Evolutionary conservation across 495 filamentous ascomycete species (phyloP).

Genomic region (Neurospora africana): DNA sequence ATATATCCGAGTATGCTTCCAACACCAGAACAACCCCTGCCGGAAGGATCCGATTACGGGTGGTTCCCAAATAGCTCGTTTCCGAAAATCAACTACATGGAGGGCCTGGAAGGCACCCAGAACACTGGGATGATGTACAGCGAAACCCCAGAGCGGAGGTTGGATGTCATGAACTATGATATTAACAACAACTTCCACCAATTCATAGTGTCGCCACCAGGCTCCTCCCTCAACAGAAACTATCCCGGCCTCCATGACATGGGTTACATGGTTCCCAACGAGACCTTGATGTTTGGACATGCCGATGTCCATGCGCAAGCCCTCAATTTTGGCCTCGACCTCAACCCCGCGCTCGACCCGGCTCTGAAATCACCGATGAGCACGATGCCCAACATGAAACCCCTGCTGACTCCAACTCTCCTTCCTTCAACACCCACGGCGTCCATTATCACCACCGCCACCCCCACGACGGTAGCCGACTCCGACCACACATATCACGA

Average conservation of each 20-base stretch:
- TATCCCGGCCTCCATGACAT: too few species aligned
- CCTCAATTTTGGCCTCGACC: not conserved
- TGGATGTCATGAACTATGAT: rapidly evolving
- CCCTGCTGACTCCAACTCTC: not conserved
- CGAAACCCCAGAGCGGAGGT: rapidly evolving
- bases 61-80: not conserved
- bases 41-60: not conserved
- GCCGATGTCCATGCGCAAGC: not conserved
- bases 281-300: too few species aligned
- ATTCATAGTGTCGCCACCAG: rapidly evolving
- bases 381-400: not conserved
- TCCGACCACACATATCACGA: not conserved
- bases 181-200: not conserved
- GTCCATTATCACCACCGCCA: not conserved
- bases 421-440: not conserved
- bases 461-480: not conserved
- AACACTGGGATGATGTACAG: too few species aligned
- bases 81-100: not conserved
- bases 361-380: not conserved
- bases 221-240: not conserved
- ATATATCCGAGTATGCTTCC: not conserved
- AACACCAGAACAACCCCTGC: not conserved
- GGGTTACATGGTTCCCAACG: too few species aligned
- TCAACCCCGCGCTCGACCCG: not conserved
- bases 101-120: not conserved